Evolutionary conservation across 2,329 filamentous ascomycete genomes (phyloP), one percentile per base, ranked within the genome.

Genomic region (Huntiella moniliformis): DNA sequence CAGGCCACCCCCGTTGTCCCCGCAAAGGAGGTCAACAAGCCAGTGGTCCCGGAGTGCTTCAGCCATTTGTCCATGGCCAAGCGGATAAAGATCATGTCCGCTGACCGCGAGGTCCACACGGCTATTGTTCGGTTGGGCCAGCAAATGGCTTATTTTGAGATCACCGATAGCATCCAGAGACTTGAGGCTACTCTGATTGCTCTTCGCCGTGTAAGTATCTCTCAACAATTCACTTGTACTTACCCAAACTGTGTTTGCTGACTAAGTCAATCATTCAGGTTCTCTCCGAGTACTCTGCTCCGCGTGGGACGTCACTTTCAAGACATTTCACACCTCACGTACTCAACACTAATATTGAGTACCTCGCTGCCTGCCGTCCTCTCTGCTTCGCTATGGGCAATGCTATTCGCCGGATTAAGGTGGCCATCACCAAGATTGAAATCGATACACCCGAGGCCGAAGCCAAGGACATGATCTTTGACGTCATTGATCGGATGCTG

Each of bases 361-460:
- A 92, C 58, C 73, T 98, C 50, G 83, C 84, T 50, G 85, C 85
- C 53, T 95, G 87, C 57, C 79, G 91, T n/a, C 87, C 91, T 32
- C 82, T 98, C 63, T 92, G 84, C 53, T 91, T 94, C 62, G 85
- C 84, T 51, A 94, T 96, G 79, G 91, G 91, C 50, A 98, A 96
- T 60, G 86, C 86, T 33, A 93, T 98, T 58, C 77, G 91, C 46
- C 88, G 86, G 70, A 71, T 98, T 42, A 98, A 98, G 67, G 75
- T 94, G 41, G 77, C 85, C 56, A 88, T 98, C 57, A 82, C 84
- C 55, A 85, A 85, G 54, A 79, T 95, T 49, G 86, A 95, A 55
- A 85, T 88, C 36, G 82, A 87, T 54, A 74, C 80, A 1, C 77
- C 83, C 28, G 88, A 98, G 58, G 65, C 74, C 15, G 77, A 83